These are phyloP conservation scores for Bombardia bombarda DNA, from an alignment of 495 filamentous ascomycete genomes.

Conservation along the genomic window DNA sequence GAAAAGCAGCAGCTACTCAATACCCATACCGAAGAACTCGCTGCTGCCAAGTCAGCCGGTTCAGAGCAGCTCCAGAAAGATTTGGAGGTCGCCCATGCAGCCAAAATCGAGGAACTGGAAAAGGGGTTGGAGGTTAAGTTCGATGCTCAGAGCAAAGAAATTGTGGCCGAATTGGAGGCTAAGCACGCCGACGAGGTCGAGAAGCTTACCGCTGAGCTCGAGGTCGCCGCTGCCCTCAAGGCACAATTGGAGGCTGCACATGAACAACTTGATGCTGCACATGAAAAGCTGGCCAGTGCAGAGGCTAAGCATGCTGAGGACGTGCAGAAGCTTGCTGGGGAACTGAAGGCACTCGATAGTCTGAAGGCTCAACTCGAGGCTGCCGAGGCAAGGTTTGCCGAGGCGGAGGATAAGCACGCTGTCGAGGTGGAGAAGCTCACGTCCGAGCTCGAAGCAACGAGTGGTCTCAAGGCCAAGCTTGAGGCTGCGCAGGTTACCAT, in stretches of 20 bases:
- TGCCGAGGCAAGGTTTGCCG: conserved; percentile 18
- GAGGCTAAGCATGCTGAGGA: conserved; percentile 20
- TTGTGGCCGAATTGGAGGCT: conserved; percentile 15
- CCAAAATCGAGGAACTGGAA: too few relatives aligned
- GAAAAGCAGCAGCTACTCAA: conserved; percentile 27
- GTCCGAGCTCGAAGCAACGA: conserved; percentile 6
- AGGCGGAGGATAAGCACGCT: conserved; percentile 17
- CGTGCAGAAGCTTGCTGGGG: conserved; percentile 14
- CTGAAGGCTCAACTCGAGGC: conserved; percentile 10
- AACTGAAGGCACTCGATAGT: conserved; percentile 8
- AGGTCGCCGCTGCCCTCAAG: conserved; percentile 1
- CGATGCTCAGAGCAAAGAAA: too few relatives aligned
- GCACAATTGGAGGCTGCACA: conserved; percentile 15
- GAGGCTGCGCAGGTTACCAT: conserved; percentile 15
- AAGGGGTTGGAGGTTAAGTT: too few relatives aligned
- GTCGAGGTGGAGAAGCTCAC: conserved; percentile 19
- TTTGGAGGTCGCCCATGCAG: too few relatives aligned
- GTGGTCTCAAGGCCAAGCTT: conserved; percentile 14
- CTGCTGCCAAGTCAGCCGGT: too few relatives aligned
- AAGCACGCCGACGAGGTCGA: conserved; percentile 20
- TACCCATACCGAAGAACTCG: conserved; percentile 23
- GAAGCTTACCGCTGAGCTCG: conserved; percentile 15
- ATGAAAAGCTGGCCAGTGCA: conserved; percentile 16
- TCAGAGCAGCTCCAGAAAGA: too few relatives aligned
- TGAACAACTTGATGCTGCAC: too few relatives aligned